Evolutionary conservation across 2,329 filamentous ascomycete genomes (phyloP).

Genomic region (Xylaria sp.): DNA sequence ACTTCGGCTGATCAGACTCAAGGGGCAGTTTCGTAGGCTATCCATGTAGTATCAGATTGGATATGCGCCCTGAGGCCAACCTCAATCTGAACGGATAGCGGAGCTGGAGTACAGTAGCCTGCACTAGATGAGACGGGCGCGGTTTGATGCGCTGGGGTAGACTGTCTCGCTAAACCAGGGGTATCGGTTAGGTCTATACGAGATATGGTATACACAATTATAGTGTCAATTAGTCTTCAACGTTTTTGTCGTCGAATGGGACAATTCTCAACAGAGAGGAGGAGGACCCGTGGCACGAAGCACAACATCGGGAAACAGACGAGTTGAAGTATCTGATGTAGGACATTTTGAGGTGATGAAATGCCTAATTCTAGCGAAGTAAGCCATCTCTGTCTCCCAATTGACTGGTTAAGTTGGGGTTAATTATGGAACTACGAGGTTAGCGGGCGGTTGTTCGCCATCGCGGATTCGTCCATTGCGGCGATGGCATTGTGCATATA

Average conservation of each 20-base stretch:
- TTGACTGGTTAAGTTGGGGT: conserved; percentile 40
- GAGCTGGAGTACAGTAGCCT: conserved; percentile 38
- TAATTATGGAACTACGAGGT: conserved; percentile 42
- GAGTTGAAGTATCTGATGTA: conserved; percentile 31
- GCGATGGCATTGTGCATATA: conserved; percentile 37
- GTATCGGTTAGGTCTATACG: conserved; percentile 17
- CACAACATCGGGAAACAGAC: conserved; percentile 26
- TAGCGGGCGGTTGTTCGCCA: conserved; percentile 45
- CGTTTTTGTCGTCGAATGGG: conserved; percentile 5
- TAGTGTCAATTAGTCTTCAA: neutral
- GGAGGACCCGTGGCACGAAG: conserved; percentile 32
- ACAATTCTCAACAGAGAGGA: conserved; percentile 31
- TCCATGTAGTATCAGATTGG: conserved; percentile 53
- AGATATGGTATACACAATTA: conserved; percentile 26
- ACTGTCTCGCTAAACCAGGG: conserved; percentile 52
- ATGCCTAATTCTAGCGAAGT: conserved; percentile 29
- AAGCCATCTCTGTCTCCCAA: conserved; percentile 31
- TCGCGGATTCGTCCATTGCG: conserved; percentile 47
- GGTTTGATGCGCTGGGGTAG: conserved; percentile 53
- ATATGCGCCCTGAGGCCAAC: conserved; percentile 40
- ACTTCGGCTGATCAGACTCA: conserved; percentile 56
- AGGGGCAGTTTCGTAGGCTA: conserved; percentile 57
- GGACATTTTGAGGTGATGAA: conserved; percentile 16
- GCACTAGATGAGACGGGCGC: conserved; percentile 52
- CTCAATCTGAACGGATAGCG: conserved; percentile 41